Evolutionary conservation across 331 rosid genomes (phyloP).

Genomic region (Quercus tomentella): DNA sequence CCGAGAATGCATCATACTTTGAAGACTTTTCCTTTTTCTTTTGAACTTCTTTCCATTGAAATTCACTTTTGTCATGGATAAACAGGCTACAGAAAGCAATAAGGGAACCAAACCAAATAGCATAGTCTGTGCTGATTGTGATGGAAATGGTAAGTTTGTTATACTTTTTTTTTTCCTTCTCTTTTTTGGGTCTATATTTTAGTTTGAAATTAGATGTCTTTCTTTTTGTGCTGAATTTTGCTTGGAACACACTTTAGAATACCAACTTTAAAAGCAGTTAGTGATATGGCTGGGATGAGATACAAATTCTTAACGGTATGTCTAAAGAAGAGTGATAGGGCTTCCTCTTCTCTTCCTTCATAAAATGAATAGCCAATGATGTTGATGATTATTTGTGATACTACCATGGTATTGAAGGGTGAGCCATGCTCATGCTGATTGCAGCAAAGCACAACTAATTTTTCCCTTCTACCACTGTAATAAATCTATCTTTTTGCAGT

Average conservation of each 20-base stretch:
- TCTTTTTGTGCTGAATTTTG: not conserved
- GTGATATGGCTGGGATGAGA: not conserved
- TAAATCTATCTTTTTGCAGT: not conserved
- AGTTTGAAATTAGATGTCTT: not conserved
- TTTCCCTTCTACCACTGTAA: not conserved
- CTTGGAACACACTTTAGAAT: not conserved
- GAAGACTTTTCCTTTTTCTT: not conserved
- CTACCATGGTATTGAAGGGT: not conserved
- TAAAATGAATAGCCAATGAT: not conserved
- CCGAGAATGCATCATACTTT: not conserved
- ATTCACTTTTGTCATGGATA: constrained; percentile 27
- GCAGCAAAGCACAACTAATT: not conserved
- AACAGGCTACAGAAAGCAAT: constrained; percentile 61
- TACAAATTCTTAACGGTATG: not conserved
- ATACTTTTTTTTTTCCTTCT: not conserved
- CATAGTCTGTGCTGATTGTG: constrained; percentile 71
- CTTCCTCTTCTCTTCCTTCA: not conserved
- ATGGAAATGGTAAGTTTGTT: constrained; percentile 76
- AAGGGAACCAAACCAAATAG: constrained; percentile 37
- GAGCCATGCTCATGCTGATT: not conserved
- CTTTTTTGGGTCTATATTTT: not conserved
- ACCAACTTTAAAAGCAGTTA: not conserved
- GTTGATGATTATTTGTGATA: not conserved
- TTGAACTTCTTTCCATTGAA: constrained; percentile 11
- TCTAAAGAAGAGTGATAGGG: not conserved